Conservation (phyloP, 2,329 filamentous ascomycete genomes). For the Arachnomyces sp. region DNA sequence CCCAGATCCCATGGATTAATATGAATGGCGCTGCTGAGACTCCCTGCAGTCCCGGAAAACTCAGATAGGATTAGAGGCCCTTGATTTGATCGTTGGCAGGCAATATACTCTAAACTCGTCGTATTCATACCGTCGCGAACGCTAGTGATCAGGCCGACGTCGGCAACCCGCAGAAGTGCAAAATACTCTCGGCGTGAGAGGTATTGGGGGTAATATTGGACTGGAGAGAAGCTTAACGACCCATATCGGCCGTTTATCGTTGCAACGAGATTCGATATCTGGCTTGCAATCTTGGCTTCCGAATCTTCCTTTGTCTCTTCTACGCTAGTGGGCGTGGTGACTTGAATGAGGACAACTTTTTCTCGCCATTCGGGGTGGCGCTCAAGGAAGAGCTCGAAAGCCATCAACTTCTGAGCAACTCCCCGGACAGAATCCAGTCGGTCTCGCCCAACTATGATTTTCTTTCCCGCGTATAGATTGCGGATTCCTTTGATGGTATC, state of each 20-base stretch:
- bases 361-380: constrained; percentile 86
- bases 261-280: constrained; percentile 83
- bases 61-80: constrained; percentile 90
- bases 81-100: constrained; percentile 79
- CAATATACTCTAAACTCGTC: constrained; percentile 86
- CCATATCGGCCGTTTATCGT: constrained; percentile 88
- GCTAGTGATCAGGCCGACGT: constrained; percentile 89
- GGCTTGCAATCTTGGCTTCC: constrained; percentile 73
- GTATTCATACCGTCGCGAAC: constrained; percentile 98
- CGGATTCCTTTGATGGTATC: constrained; percentile 64
- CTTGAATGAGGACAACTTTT: constrained; percentile 87
- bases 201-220: constrained; percentile 93
- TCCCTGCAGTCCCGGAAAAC: constrained; percentile 89
- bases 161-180: constrained; percentile 78
- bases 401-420: constrained; percentile 91
- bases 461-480: constrained; percentile 76
- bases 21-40: constrained; percentile 75
- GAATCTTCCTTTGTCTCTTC: constrained; percentile 69
- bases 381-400: constrained; percentile 86
- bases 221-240: constrained; percentile 77
- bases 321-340: constrained; percentile 77
- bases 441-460: constrained; percentile 90
- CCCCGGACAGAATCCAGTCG: constrained; percentile 88
- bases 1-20: constrained; percentile 94
- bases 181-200: constrained; percentile 86